Evolutionary conservation across 2,329 filamentous ascomycete genomes (phyloP).

Genomic region (Fusarium sp.): DNA sequence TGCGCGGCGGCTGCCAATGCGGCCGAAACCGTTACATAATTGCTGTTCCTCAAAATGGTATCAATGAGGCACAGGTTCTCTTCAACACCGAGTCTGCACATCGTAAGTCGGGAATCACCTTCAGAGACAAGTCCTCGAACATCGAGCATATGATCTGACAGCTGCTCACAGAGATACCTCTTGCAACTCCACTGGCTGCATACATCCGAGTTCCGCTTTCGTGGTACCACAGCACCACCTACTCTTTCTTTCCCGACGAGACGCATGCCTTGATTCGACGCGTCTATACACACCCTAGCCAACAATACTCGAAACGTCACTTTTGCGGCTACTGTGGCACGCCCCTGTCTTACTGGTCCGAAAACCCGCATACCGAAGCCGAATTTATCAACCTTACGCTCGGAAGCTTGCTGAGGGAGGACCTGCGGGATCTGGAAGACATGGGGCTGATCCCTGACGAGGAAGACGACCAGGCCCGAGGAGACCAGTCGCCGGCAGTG

Average conservation of each 20-base stretch:
- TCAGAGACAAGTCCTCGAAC: not conserved
- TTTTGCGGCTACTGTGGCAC: slow-evolving; percentile 96
- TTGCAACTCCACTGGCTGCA: slow-evolving; percentile 79
- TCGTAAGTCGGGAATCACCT: slow-evolving; percentile 66
- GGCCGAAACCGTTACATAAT: slow-evolving; percentile 87
- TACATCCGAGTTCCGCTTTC: slow-evolving; percentile 84
- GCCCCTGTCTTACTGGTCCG: slow-evolving; percentile 84
- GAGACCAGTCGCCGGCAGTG: not conserved
- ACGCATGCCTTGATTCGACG: slow-evolving; percentile 73
- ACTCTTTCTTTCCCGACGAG: slow-evolving; percentile 83
- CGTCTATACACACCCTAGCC: slow-evolving; percentile 70
- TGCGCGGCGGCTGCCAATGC: slow-evolving; percentile 85
- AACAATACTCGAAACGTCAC: slow-evolving; percentile 72
- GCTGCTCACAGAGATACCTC: slow-evolving; percentile 64
- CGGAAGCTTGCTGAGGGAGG: slow-evolving; percentile 78
- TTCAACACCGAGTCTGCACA: slow-evolving; percentile 78
- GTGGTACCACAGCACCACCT: slow-evolving; percentile 83
- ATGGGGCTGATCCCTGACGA: slow-evolving; percentile 74
- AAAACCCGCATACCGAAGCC: slow-evolving; percentile 75
- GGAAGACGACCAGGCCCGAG: slow-evolving; percentile 41
- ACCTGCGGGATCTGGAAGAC: slow-evolving; percentile 78
- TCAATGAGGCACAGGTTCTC: slow-evolving; percentile 72
- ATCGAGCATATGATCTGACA: slow-evolving; percentile 17
- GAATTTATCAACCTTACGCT: slow-evolving; percentile 84
- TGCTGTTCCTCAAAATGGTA: slow-evolving; percentile 69